A percentile compares a stretch with the other conserved stretches of the same genome.
Evolutionary conservation across 2,329 filamentous ascomycete species (phyloP).

Genomic region (Fusarium sp.): DNA sequence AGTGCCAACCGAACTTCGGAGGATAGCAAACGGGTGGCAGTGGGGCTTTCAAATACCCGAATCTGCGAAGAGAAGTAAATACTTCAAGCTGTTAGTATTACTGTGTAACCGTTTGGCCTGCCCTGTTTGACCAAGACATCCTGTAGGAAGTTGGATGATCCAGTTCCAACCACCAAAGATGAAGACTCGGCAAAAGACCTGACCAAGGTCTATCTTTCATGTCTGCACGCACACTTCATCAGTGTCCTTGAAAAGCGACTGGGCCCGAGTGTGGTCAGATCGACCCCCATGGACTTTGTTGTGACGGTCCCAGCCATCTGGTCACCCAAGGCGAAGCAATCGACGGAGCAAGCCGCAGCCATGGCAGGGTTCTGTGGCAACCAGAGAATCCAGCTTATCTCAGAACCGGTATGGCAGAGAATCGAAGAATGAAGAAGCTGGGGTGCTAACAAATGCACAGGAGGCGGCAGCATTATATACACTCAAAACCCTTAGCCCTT

Average conservation of each 20-base stretch:
- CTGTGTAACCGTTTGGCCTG: not conserved
- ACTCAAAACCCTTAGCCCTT: slow-evolving; percentile 58
- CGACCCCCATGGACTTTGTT: slow-evolving; percentile 64
- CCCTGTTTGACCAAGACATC: slow-evolving; percentile 26
- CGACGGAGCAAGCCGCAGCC: slow-evolving; percentile 58
- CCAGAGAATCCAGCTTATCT: slow-evolving; percentile 61
- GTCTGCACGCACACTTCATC: slow-evolving; percentile 62
- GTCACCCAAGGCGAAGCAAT: slow-evolving; percentile 66
- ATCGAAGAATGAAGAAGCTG: not conserved
- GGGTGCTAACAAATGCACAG: slow-evolving; percentile 43
- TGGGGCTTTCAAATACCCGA: slow-evolving; percentile 65
- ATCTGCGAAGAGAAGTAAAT: slow-evolving; percentile 55
- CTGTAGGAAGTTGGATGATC: slow-evolving; percentile 54
- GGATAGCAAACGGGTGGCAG: slow-evolving; percentile 56
- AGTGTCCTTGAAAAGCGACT: slow-evolving; percentile 58
- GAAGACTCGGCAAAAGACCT: slow-evolving; percentile 54
- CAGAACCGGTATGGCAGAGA: slow-evolving; percentile 58
- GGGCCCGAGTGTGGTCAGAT: slow-evolving; percentile 56
- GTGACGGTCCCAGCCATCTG: slow-evolving; percentile 71
- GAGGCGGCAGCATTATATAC: slow-evolving; percentile 66
- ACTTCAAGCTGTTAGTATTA: slow-evolving; percentile 63
- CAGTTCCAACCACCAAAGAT: slow-evolving; percentile 47
- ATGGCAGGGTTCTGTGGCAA: slow-evolving; percentile 57
- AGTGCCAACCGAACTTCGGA: slow-evolving; percentile 63
- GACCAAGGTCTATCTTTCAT: slow-evolving; percentile 60